Conservation (phyloP, 768 basidiomycete genomes). For the Thelephora aurantiotincta region DNA sequence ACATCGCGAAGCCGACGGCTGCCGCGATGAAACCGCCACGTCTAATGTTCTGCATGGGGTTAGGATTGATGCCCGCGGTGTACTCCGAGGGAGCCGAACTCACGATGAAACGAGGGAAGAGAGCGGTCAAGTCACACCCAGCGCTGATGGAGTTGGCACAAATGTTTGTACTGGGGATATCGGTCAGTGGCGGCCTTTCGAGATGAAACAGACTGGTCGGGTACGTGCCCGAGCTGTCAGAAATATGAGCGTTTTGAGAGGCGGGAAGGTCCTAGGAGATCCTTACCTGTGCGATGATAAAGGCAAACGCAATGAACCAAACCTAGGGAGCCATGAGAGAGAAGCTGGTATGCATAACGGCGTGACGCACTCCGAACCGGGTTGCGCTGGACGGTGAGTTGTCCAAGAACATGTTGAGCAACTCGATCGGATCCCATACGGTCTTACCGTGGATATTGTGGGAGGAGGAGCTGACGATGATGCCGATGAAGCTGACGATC, state of each 20-base stretch:
- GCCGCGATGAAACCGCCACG: conserved; percentile 79
- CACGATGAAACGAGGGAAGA: conserved; percentile 65
- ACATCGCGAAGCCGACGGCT: conserved; percentile 59
- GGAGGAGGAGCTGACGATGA: conserved; percentile 70
- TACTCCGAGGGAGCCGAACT: conserved; percentile 11
- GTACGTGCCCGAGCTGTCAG: conserved; percentile 10
- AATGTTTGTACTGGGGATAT: conserved; percentile 47
- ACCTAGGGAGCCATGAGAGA: conserved; percentile 24
- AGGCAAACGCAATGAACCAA: conserved; percentile 67
- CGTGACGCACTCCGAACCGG: conserved; percentile 40
- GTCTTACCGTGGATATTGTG: conserved; percentile 63
- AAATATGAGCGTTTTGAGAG: background rate
- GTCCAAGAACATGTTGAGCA: conserved; percentile 57
- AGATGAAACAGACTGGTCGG: conserved; percentile 1
- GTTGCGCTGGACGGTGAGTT: conserved; percentile 46
- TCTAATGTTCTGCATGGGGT: conserved; percentile 52
- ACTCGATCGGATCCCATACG: conserved; percentile 68
- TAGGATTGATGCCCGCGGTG: background rate
- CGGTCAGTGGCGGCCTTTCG: conserved; percentile 3
- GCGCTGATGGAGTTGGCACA: conserved; percentile 76
- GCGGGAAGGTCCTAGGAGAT: background rate
- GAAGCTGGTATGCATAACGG: conserved; percentile 6
- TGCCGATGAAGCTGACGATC: conserved; percentile 65
- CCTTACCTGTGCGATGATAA: conserved; percentile 61
- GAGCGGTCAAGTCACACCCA: conserved; percentile 70